phyloP scores from a whole-genome alignment of 768 basidiomycete species.

The Hydnomerulius pinastri region DNA sequence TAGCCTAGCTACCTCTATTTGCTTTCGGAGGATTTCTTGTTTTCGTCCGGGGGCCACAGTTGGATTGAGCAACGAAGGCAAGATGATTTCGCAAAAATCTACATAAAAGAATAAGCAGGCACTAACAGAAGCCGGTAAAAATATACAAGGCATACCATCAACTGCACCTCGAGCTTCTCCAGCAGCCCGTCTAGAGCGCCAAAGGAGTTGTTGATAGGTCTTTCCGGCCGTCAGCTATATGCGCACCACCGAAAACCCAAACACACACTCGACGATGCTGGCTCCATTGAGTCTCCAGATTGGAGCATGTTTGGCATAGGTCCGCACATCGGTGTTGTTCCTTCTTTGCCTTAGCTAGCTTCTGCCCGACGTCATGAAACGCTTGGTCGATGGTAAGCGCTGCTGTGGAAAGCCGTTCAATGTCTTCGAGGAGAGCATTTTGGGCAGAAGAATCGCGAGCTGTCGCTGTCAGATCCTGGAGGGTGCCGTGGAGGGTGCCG shows the following conservation, averaged over 20 bases:
- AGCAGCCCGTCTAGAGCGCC: constrained; percentile 22
- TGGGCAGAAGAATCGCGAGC: constrained; percentile 10
- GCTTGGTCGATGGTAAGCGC: constrained; percentile 19
- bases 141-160: constrained; percentile 10
- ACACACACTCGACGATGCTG: constrained; percentile 11
- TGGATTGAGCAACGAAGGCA: constrained; percentile 14
- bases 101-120: not conserved
- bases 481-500: not conserved
- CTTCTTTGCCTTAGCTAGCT: constrained; percentile 5
- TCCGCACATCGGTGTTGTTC: constrained; percentile 11
- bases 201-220: constrained; percentile 18
- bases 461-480: not conserved
- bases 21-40: constrained; percentile 15
- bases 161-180: constrained; percentile 18
- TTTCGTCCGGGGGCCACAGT: constrained; percentile 8
- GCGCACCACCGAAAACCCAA: too few relatives aligned
- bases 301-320: constrained; percentile 10
- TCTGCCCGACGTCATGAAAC: constrained; percentile 14
- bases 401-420: constrained; percentile 15
- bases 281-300: constrained; percentile 16
- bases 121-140: too few relatives aligned
- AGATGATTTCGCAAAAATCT: constrained; percentile 21
- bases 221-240: not conserved
- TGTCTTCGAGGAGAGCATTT: constrained; percentile 15
- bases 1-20: constrained; percentile 12